Evolutionary conservation across 2,329 filamentous ascomycete species (phyloP), one percentile per base, ranked within the genome.

Genomic region (Tricladium varicosporioides): DNA sequence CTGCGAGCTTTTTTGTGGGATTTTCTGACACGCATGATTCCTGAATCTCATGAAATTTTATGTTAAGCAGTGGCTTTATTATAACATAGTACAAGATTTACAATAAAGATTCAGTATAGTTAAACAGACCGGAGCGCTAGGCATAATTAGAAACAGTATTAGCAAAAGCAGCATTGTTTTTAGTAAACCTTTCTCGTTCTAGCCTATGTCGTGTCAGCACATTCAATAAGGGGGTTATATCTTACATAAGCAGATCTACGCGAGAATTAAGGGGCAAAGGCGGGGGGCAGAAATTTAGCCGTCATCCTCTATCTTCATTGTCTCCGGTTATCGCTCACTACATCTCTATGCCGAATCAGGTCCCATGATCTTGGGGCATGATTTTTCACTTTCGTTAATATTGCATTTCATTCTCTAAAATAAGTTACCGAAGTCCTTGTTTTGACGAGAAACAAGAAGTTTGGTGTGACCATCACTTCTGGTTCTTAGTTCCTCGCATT

Each of bases 371-470:
- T 40, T 40, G n/a, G 36, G 36, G 36, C 36, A 5, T 40, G 36
- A n/a, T 40, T 40, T 40, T 40, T 40, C 11, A 40, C 11, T 40
- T 40, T 40, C 36, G 9, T 40, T 40, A 40, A 40, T 10, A 40
- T 40, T 40, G n/a, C n/a, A 40, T 40, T 40, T 40, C n/a, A 40
- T 40, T 40, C 36, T 40, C 36, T 40, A 40, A 40, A 40, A 40
- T 40, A 40, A 40, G 11, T 5, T 40, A 40, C n/a, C 5, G 36
- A 40, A 40, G 36, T 11, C 36, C 36, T 61, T 46, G 59, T 56
- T 40, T 40, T 40, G n/a, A 40, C 36, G 36, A 40, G 36, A 36
- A 36, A 8, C 7, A 36, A 36, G 32, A 40, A 40, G 36, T 40
- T 40, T 40, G n/a, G 36, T 40, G n/a, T 40, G 36, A 10, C 36